These are phyloP conservation scores for Metschnikowia shivogae DNA, from an alignment of 805 yeast genomes.

Conservation along the genomic window DNA sequence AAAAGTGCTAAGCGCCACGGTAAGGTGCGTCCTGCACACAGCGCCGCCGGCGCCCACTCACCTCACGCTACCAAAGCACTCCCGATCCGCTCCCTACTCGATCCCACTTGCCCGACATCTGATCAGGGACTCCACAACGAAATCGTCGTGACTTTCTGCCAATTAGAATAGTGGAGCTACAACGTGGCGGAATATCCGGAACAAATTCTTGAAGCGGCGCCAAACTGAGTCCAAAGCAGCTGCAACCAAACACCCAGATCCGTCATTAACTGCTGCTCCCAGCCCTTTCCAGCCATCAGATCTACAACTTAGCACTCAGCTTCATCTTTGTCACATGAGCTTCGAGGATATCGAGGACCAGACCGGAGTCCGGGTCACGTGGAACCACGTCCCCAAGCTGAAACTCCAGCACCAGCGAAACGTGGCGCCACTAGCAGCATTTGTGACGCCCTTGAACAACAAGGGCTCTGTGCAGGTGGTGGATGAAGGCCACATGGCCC, in stretches of 20 bases:
- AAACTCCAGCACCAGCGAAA: slow-evolving; percentile 49
- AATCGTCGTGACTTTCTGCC: too few relatives aligned
- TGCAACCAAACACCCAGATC: too few relatives aligned
- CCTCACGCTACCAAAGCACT: background rate
- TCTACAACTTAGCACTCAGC: too few relatives aligned
- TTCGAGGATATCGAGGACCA: slow-evolving; percentile 61
- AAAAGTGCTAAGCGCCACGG: too few relatives aligned
- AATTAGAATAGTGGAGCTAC: too few relatives aligned
- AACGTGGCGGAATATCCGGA: too few relatives aligned
- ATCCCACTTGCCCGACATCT: background rate
- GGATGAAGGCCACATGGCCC: slow-evolving; percentile 37
- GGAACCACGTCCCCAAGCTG: slow-evolving; percentile 62
- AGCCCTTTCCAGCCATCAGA: too few relatives aligned
- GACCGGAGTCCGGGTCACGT: slow-evolving; percentile 71
- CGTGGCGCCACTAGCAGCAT: slow-evolving; percentile 52
- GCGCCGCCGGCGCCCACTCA: background rate
- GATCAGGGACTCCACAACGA: background rate
- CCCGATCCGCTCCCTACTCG: background rate
- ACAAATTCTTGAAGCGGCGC: too few relatives aligned
- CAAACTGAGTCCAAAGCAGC: too few relatives aligned
- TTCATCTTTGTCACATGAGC: slow-evolving; percentile 23
- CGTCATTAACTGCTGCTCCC: too few relatives aligned
- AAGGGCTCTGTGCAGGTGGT: slow-evolving; percentile 35
- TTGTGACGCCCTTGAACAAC: slow-evolving; percentile 57
- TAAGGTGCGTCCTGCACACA: background rate